Percentiles rank a stretch among this genome's conserved stretches.
Conservation (phyloP, 805 yeast genomes). For the Spencermartinsiella europaea region DNA sequence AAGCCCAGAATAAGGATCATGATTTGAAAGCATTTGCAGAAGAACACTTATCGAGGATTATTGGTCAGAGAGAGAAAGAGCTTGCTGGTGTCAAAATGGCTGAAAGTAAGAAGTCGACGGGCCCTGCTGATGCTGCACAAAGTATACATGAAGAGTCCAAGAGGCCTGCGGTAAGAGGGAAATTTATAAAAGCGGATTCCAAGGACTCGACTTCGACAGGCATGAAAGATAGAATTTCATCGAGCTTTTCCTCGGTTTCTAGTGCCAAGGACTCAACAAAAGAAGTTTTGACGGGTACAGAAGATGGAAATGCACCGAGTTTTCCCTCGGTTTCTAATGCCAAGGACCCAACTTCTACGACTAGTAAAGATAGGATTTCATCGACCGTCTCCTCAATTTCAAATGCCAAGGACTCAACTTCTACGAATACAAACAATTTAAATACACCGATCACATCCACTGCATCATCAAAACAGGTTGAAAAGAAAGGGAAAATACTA, state of each 20-base stretch:
- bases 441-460: not conserved
- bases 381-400: too few relatives aligned
- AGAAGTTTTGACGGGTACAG: too few relatives aligned
- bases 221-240: not conserved
- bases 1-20: conserved; percentile 34
- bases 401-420: not conserved
- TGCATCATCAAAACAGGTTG: not conserved
- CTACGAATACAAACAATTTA: too few relatives aligned
- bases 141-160: not conserved
- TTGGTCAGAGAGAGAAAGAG: conserved; percentile 11
- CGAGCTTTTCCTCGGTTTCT: not conserved
- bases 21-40: conserved; percentile 25
- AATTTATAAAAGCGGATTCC: not conserved
- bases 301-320: not conserved
- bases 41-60: conserved; percentile 16
- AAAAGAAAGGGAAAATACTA: not conserved
- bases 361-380: not conserved
- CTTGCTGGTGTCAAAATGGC: conserved; percentile 5
- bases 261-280: not conserved
- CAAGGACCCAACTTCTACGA: not conserved
- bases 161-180: not conserved
- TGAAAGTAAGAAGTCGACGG: conserved; percentile 5
- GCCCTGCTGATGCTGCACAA: conserved; percentile 6
- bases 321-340: not conserved
- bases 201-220: not conserved